These are phyloP conservation scores for Sugiyamaella americana DNA, from an alignment of 805 yeast species.

Conservation along the genomic window DNA sequence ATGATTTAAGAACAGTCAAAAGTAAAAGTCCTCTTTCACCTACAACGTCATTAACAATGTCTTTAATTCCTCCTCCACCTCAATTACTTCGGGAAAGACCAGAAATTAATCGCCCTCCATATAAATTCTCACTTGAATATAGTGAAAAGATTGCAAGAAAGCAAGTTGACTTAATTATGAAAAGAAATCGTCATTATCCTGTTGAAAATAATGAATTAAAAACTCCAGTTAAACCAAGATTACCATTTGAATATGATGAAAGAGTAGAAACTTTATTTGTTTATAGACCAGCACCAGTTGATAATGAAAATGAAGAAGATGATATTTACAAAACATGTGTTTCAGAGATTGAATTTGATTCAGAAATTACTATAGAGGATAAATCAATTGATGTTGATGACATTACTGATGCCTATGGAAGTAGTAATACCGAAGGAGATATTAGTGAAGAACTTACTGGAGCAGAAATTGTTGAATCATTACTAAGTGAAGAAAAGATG, in stretches of 20 bases:
- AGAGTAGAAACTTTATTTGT: neutral
- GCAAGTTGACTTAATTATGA: slow-evolving; percentile 13
- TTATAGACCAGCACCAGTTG: neutral
- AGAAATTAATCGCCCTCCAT: slow-evolving; percentile 27
- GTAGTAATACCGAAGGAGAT: neutral
- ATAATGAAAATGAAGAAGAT: slow-evolving; percentile 1
- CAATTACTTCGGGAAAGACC: slow-evolving; percentile 27
- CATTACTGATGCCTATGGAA: neutral
- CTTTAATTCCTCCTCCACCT: slow-evolving; percentile 27
- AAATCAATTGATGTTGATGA: neutral
- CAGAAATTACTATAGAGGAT: neutral
- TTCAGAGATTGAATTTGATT: slow-evolving; percentile 4
- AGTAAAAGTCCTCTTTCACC: neutral
- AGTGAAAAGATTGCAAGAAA: slow-evolving; percentile 14
- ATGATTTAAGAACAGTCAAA: neutral
- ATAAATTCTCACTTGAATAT: slow-evolving; percentile 26
- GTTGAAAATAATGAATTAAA: neutral
- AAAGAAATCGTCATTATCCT: neutral
- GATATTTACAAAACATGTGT: slow-evolving; percentile 2
- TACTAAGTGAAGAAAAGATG: neutral
- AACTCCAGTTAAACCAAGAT: slow-evolving; percentile 11
- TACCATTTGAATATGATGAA: slow-evolving; percentile 16
- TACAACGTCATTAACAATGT: slow-evolving; percentile 14
- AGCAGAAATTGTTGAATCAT: neutral
- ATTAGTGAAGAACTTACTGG: neutral